These are phyloP conservation scores for Sarcocystis neurona DNA, from an alignment of 169 alveolate species.

Conservation along the genomic window DNA sequence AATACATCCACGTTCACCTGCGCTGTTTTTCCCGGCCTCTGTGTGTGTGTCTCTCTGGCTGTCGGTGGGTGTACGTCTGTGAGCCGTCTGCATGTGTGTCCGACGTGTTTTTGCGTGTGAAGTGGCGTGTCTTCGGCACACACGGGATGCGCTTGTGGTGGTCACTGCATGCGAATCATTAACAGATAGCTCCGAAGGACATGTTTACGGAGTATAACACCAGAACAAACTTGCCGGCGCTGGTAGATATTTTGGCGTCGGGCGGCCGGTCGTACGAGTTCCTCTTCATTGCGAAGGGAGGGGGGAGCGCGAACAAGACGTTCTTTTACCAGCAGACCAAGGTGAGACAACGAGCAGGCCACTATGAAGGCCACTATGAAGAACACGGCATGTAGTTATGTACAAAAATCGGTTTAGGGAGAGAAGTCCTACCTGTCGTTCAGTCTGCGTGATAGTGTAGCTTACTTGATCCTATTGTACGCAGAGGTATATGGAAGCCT, in stretches of 20 bases:
- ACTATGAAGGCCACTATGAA: background rate
- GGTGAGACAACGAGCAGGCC: background rate
- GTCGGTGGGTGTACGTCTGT: background rate
- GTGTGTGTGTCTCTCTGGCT: background rate
- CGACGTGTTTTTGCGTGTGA: background rate
- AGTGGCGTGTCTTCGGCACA: too few relatives aligned
- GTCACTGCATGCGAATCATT: conserved; percentile 57
- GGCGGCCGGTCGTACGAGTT: conserved; percentile 76
- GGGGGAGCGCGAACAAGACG: conserved; percentile 89
- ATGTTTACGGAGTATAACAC: conserved; percentile 88
- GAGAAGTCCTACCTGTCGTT: background rate
- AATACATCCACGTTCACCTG: too few relatives aligned
- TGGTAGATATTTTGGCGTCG: conserved; percentile 74
- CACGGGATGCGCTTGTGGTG: too few relatives aligned
- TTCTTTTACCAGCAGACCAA: conserved; percentile 84
- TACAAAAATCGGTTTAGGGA: background rate
- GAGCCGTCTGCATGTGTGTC: too few relatives aligned
- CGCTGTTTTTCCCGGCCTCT: too few relatives aligned
- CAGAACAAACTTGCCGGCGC: conserved; percentile 87
- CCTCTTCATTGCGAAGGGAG: conserved; percentile 86
- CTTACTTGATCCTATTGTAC: background rate
- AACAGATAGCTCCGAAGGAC: conserved; percentile 83
- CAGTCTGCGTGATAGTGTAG: background rate
- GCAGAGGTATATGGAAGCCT: background rate
- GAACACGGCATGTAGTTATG: background rate